Evolutionary conservation across 2,329 filamentous ascomycete genomes (phyloP).

Genomic region (Pseudogymnoascus sp.): DNA sequence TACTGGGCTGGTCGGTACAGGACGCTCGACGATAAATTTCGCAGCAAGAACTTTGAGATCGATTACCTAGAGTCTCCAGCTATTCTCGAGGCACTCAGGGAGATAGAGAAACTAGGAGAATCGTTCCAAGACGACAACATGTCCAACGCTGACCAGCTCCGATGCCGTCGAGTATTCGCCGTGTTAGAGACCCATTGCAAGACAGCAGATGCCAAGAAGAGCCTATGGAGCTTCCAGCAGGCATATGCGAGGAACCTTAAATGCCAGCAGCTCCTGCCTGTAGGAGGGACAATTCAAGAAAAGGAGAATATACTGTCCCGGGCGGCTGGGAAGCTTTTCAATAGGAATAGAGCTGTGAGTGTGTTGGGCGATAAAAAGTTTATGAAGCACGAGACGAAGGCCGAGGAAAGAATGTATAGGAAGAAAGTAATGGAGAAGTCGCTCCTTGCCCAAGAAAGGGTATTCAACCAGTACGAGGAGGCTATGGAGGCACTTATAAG

Average conservation of each 20-base stretch:
- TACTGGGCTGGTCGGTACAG: constrained; percentile 59
- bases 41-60: constrained; percentile 33
- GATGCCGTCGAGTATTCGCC: constrained; percentile 38
- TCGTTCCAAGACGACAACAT: background rate
- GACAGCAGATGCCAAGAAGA: constrained; percentile 40
- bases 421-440: background rate
- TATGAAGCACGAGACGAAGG: background rate
- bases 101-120: background rate
- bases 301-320: background rate
- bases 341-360: background rate
- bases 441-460: background rate
- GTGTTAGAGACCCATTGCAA: constrained; percentile 41
- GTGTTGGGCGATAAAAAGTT: background rate
- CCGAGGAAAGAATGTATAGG: background rate
- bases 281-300: constrained; percentile 24
- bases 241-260: constrained; percentile 37
- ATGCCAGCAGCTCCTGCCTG: constrained; percentile 34
- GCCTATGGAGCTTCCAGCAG: constrained; percentile 44
- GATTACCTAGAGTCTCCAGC: constrained; percentile 10
- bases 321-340: background rate
- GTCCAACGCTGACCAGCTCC: constrained; percentile 35
- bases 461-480: background rate
- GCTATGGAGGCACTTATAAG: background rate
- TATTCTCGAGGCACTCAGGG: constrained; percentile 6
- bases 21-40: constrained; percentile 47